phyloP scores from a whole-genome alignment of 2,329 filamentous ascomycete genomes.

The Stagonosporopsis cucurbitacearum region DNA sequence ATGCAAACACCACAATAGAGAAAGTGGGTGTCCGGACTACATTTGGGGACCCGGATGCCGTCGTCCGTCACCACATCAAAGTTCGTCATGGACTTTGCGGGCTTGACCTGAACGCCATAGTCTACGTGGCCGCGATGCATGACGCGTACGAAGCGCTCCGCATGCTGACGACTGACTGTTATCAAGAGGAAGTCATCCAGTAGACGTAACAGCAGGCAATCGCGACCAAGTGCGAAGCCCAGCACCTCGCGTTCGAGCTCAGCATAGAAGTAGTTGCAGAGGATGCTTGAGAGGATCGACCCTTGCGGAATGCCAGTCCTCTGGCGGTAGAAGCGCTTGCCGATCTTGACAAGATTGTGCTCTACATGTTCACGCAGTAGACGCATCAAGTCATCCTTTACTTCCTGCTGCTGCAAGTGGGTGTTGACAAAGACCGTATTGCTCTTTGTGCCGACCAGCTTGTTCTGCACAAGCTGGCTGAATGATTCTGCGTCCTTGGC shows the following conservation, averaged over 20 bases:
- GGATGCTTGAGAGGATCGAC: constrained; percentile 80
- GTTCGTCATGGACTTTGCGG: constrained; percentile 81
- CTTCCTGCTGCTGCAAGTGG: constrained; percentile 63
- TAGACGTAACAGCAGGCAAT: constrained; percentile 76
- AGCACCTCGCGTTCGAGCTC: constrained; percentile 77
- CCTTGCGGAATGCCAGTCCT: constrained; percentile 91
- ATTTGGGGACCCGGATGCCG: constrained; percentile 41
- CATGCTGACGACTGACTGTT: constrained; percentile 71
- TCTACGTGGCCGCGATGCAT: constrained; percentile 82
- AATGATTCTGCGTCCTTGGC: constrained; percentile 43
- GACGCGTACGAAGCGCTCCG: constrained; percentile 72
- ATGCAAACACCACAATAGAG: constrained; percentile 89
- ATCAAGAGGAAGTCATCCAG: constrained; percentile 95
- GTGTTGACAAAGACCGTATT: constrained; percentile 81
- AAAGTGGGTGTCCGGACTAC: constrained; percentile 63
- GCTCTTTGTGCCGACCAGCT: constrained; percentile 45
- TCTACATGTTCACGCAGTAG: constrained; percentile 81
- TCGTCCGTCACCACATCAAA: constrained; percentile 72
- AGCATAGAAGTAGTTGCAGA: constrained; percentile 97
- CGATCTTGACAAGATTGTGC: constrained; percentile 84
- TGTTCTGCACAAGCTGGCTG: constrained; percentile 38
- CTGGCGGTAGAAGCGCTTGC: constrained; percentile 87
- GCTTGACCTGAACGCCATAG: constrained; percentile 81
- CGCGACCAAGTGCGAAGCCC: constrained; percentile 65
- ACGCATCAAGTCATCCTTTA: constrained; percentile 66